Base-by-base conservation (phyloP, 345 rosid species). In the Leavenworthia alabamica region DNA sequence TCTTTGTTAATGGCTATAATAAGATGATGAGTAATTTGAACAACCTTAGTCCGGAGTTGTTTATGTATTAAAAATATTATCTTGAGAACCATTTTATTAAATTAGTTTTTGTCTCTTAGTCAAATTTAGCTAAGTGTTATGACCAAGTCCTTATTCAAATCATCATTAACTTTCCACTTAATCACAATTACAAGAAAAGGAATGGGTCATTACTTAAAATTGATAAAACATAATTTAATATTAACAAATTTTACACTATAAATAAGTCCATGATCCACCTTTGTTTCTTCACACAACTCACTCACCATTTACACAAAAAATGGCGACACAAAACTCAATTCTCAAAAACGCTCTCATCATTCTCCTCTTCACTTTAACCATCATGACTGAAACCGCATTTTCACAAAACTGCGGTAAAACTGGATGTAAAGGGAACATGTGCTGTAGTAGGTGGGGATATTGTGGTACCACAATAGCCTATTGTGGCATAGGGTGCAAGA, bases 381-480 rank as follows among this genome's bases (percentile, higher is more conserved):
- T 63, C n/a, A 16, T 71, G 22, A 2, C 75, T 1, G 28, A 55
- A 71, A 71, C 64, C 4, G 64, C 64, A 15, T 14, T 71, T 29
- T 46, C 71, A 1, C 75, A 71, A 19, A 64, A 58, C 49, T 65
- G 75, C 12, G 58, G 64, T 24, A 39, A 15, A 49, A 68, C 44
- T 0, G 73, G 73, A 6, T 71, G 75, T 8, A 48, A 49, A 63
- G 52, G 27, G 44, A 63, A 64, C 64, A 46, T 71, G 58, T 71
- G 75, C 23, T 71, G 70, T 43, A 71, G 75, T 20, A 62, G 75
- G 24, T 71, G 40, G 55, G 75, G 75, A 3, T 71, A 54, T 46
- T 71, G 75, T 55, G 75, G 75, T 16, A 54, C 70, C 32, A 56
- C 58, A 53, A 46, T 47, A 31, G 65, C 43, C 16, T 64, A 71